These are phyloP conservation scores for Pterocarpus macrocarpus DNA, from an alignment of 306 rosid species.

Conservation along the genomic window DNA sequence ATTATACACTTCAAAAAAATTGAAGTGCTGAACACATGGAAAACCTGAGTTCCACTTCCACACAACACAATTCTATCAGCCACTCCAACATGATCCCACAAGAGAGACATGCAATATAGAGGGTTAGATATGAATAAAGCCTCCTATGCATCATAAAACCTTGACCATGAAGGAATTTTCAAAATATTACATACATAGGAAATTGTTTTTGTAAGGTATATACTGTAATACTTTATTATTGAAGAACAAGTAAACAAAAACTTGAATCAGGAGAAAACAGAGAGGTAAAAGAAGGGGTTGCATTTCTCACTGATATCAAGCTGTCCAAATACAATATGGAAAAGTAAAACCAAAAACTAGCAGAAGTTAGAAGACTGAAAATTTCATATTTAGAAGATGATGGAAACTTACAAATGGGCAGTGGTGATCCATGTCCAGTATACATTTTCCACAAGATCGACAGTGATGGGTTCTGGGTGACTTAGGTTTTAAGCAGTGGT, in stretches of 20 bases:
- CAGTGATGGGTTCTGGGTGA: slow-evolving; percentile 93
- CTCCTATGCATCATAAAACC: neutral
- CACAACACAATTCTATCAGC: neutral
- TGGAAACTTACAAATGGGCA: slow-evolving; percentile 92
- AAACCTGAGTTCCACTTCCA: neutral
- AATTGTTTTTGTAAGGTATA: slow-evolving; percentile 6
- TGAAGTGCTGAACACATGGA: neutral
- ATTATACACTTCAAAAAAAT: neutral
- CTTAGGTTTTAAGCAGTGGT: slow-evolving; percentile 89
- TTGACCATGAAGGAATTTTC: neutral
- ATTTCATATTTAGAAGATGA: slow-evolving; percentile 18
- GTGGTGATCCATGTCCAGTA: slow-evolving; percentile 97
- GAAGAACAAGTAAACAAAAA: neutral
- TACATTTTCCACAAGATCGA: slow-evolving; percentile 81
- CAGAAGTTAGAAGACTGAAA: neutral
- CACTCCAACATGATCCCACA: neutral
- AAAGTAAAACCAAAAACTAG: neutral
- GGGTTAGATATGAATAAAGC: neutral
- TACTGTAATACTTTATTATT: neutral
- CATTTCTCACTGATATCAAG: slow-evolving; percentile 9
- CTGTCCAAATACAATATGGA: neutral
- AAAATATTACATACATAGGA: neutral
- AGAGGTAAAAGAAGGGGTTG: neutral
- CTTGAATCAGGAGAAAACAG: too few species aligned
- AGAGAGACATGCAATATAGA: neutral